phyloP scores from a whole-genome alignment of 2,329 filamentous ascomycete species.

The Talaromyces marneffei region DNA sequence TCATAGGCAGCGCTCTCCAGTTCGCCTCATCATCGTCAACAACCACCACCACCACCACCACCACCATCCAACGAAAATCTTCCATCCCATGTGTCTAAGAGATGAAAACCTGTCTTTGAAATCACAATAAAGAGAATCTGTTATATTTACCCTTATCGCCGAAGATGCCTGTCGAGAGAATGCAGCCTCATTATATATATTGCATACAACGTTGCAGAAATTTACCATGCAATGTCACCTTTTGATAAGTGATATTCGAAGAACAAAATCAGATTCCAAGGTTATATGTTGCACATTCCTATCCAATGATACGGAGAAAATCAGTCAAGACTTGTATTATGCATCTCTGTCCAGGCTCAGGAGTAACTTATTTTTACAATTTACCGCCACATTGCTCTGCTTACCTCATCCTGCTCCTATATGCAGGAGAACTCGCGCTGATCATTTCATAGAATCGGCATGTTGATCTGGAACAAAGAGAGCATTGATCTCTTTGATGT shows the following conservation, averaged over 20 bases:
- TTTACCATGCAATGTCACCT: neutral
- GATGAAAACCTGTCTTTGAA: too few species aligned
- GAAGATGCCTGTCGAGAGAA: neutral
- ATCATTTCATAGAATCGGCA: too few species aligned
- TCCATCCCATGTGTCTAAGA: slow-evolving; percentile 63
- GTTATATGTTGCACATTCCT: neutral
- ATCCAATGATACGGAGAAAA: neutral
- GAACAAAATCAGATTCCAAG: neutral
- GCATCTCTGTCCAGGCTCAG: neutral
- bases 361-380: neutral
- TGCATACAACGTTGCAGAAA: neutral
- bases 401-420: neutral
- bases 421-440: too few species aligned
- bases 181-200: neutral
- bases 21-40: slow-evolving; percentile 58
- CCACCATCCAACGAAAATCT: too few species aligned
- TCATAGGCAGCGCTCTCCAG: neutral
- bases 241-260: neutral
- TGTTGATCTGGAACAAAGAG: too few species aligned
- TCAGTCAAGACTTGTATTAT: too few species aligned
- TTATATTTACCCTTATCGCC: neutral
- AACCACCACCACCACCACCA: slow-evolving; percentile 72
- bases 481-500: too few species aligned
- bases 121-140: neutral
- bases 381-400: neutral